Percentiles rank a stretch among this genome's conserved stretches.
phyloP scores from a whole-genome alignment of 345 rosid species.

The Lenwebbia sp. region DNA sequence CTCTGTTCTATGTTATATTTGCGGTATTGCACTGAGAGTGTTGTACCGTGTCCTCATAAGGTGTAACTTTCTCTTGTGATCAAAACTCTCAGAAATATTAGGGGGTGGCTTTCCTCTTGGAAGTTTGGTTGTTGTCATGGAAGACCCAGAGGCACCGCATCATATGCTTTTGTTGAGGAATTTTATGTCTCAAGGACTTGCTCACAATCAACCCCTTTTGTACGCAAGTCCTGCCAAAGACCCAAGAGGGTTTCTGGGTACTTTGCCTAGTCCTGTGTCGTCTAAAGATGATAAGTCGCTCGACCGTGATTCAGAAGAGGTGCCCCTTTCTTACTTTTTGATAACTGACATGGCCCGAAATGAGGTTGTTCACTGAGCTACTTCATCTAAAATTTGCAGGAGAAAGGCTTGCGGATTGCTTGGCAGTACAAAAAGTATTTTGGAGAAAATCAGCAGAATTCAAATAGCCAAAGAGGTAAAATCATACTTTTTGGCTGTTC shows the following conservation, averaged over 20 bases:
- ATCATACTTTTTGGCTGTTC: neutral
- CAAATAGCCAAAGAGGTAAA: constrained; percentile 27
- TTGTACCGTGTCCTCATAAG: neutral
- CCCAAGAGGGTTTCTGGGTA: constrained; percentile 79
- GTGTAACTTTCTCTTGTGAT: neutral
- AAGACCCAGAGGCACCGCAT: constrained; percentile 97
- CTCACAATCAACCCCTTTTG: constrained; percentile 68
- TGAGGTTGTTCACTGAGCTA: neutral
- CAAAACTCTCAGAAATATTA: constrained; percentile 37
- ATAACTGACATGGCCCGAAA: neutral
- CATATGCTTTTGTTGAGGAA: constrained; percentile 88
- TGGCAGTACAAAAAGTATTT: constrained; percentile 89
- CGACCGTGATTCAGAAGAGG: constrained; percentile 36
- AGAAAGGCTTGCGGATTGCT: constrained; percentile 70
- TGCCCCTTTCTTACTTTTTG: neutral
- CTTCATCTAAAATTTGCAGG: constrained; percentile 23
- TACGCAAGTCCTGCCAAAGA: constrained; percentile 76
- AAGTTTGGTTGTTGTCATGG: constrained; percentile 88
- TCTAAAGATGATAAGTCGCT: constrained; percentile 54
- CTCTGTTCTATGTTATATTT: neutral
- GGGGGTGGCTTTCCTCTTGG: constrained; percentile 90
- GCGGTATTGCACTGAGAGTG: neutral
- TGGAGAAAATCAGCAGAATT: constrained; percentile 44
- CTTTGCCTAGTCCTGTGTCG: constrained; percentile 63
- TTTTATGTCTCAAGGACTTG: constrained; percentile 96